phyloP scores from a whole-genome alignment of 1,284 basidiomycete species.

The Moniliophthora roreri region DNA sequence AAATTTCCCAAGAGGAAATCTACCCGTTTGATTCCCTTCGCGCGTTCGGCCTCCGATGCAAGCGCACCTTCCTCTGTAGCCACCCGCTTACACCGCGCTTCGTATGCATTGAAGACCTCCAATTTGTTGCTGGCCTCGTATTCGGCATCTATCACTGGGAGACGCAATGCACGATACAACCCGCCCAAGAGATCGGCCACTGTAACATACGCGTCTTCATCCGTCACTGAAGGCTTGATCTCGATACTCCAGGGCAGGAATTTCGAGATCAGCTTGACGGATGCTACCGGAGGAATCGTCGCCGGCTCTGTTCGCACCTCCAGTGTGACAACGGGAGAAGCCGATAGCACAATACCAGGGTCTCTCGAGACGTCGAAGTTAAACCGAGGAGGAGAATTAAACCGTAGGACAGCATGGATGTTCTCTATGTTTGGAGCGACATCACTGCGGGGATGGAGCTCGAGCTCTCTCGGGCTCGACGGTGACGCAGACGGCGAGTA shows the following conservation, averaged over 20 bases:
- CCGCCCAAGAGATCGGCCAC: slow-evolving; percentile 8
- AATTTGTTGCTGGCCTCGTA: neutral
- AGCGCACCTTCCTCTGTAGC: neutral
- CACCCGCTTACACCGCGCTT: neutral
- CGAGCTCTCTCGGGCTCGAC: neutral
- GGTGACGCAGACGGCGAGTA: neutral
- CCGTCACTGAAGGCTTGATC: slow-evolving; percentile 1
- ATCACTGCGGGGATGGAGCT: neutral
- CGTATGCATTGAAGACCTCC: slow-evolving; percentile 1
- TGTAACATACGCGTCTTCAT: slow-evolving; percentile 2
- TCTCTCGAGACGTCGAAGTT: slow-evolving; percentile 5
- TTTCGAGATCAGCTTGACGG: slow-evolving; percentile 1
- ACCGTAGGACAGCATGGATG: neutral
- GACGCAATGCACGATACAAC: slow-evolving; percentile 6
- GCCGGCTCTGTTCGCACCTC: slow-evolving; percentile 2
- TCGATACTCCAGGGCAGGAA: slow-evolving; percentile 6
- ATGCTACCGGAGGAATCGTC: slow-evolving; percentile 3
- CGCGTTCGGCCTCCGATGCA: neutral
- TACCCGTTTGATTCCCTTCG: slow-evolving; percentile 4
- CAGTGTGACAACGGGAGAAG: neutral
- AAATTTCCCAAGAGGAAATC: slow-evolving; percentile 5
- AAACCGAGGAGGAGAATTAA: neutral
- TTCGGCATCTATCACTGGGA: slow-evolving; percentile 1
- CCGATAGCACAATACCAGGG: neutral
- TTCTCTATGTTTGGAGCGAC: neutral